phyloP scores from a whole-genome alignment of 2,329 filamentous ascomycete genomes.

The Diplocarpon mali region DNA sequence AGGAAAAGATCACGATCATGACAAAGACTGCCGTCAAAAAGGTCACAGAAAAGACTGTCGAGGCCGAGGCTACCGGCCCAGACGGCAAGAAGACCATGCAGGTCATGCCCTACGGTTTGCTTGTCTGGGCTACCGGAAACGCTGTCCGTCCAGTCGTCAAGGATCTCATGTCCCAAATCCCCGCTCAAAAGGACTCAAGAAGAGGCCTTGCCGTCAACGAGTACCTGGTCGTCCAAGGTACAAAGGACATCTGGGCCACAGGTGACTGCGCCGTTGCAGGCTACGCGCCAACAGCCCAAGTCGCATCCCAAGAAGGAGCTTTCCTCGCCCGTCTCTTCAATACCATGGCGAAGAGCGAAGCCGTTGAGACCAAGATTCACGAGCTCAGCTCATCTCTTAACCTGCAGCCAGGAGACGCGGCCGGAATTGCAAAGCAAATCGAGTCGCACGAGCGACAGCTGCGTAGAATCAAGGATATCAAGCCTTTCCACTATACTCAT shows the following conservation, averaged over 20 bases:
- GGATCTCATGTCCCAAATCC: constrained; percentile 85
- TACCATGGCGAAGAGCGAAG: constrained; percentile 93
- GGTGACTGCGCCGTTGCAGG: constrained; percentile 96
- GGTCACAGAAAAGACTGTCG: constrained; percentile 84
- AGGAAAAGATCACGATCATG: constrained; percentile 94
- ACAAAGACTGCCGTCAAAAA: constrained; percentile 99
- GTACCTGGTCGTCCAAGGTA: constrained; percentile 94
- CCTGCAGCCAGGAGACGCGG: constrained; percentile 50
- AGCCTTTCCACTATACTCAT: constrained; percentile 97
- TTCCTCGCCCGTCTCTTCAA: constrained; percentile 97
- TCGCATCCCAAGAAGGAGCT: constrained; percentile 86
- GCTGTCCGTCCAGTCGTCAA: constrained; percentile 80
- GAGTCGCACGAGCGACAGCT: constrained; percentile 79
- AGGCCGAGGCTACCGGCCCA: constrained; percentile 72
- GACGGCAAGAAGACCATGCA: constrained; percentile 77
- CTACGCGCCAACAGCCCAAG: constrained; percentile 95
- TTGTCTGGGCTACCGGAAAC: constrained; percentile 98
- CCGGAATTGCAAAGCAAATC: constrained; percentile 62
- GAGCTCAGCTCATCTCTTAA: constrained; percentile 54
- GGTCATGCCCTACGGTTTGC: constrained; percentile 81
- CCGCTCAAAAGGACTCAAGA: constrained; percentile 88
- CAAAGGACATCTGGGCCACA: constrained; percentile 95
- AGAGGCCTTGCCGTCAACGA: constrained; percentile 96
- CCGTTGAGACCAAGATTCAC: constrained; percentile 65
- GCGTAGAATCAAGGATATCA: constrained; percentile 83